These are phyloP conservation scores for Ogataea paraovalis DNA, from an alignment of 805 yeast genomes.

Conservation along the genomic window DNA sequence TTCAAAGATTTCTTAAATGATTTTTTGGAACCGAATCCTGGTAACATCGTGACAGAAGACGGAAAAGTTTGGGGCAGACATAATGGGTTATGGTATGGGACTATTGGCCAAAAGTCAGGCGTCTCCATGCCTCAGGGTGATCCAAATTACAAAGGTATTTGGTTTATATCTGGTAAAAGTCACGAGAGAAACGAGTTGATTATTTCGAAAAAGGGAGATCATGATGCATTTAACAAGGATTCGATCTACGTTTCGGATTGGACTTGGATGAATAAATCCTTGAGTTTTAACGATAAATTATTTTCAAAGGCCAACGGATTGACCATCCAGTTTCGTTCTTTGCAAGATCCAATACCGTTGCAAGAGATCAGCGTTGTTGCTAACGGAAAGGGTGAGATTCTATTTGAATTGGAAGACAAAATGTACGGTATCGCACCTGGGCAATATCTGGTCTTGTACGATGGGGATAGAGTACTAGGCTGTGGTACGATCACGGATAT, in stretches of 20 bases:
- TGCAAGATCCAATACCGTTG: constrained; percentile 48
- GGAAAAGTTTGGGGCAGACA: constrained; percentile 80
- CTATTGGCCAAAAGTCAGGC: constrained; percentile 84
- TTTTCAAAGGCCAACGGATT: constrained; percentile 24
- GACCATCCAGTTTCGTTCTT: constrained; percentile 65
- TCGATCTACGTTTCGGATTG: constrained; percentile 41
- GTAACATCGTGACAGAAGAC: constrained; percentile 71
- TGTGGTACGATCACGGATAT: constrained; percentile 39
- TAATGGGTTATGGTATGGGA: constrained; percentile 89
- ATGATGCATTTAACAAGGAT: constrained; percentile 49
- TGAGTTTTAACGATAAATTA: constrained; percentile 6
- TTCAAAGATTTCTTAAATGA: constrained; percentile 72
- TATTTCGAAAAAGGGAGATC: constrained; percentile 69
- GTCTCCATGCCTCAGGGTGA: constrained; percentile 87
- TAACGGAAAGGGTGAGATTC: constrained; percentile 18
- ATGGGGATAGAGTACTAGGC: constrained; percentile 65
- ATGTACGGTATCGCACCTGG: constrained; percentile 87
- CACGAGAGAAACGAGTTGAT: constrained; percentile 64
- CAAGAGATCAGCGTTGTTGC: background rate
- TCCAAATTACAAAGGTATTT: constrained; percentile 66
- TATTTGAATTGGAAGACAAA: constrained; percentile 38
- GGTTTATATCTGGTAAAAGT: constrained; percentile 82
- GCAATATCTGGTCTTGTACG: constrained; percentile 74
- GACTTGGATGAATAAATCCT: constrained; percentile 41
- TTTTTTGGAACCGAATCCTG: constrained; percentile 69